Base-by-base conservation (phyloP, 108 stramenopile genomes). In the Discostella stelligeroides region DNA sequence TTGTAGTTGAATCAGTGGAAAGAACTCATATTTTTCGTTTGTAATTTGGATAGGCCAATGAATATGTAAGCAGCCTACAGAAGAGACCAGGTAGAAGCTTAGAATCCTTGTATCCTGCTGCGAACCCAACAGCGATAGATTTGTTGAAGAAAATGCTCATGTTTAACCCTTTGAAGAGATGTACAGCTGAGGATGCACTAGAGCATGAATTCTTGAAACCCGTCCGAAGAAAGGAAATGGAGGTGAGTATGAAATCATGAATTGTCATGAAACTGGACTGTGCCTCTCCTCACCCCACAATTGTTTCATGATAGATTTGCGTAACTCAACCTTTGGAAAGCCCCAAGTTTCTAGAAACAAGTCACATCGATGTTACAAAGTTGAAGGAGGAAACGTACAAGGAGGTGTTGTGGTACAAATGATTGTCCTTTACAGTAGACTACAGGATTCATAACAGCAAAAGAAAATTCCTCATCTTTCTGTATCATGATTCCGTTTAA, bases 161-260 rank as follows among this genome's bases (percentile, higher is more conserved):
- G 66, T 97, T 98, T 69, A 92, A 98, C 72, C 98, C 98, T 2
- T 80, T 83, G 7, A 76, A 86, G 72, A 84, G 98, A 20, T 87
- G 89, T 53, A 94, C 94, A 17, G 97, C 96, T 7, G 88, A 86
- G 28, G 90, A 98, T 75, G 98, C 98, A 8, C 85, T 98, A 65
- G 84, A 89, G 37, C 98, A 98, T 68, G 84, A 87, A 8, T 97
- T 96, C 69, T 82, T 98, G 12, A 67, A 83, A 60, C 72, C 80
- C 46, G 82, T 94, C n/a, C 75, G 92, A 64, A 66, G 82, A 23
- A 68, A 79, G 72, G 83, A 91, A 38, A 68, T 71, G 75, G 83
- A 84, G 72, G 84, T 88, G 75, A 90, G 89, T 57, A 43, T n/a
- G n/a, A n/a, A n/a, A n/a, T n/a, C n/a, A n/a, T n/a, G n/a, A n/a